A percentile compares a stretch with the other conserved stretches of the same genome.
Evolutionary conservation across 495 filamentous ascomycete genomes (phyloP).

Genomic region (Apodospora peruviana): DNA sequence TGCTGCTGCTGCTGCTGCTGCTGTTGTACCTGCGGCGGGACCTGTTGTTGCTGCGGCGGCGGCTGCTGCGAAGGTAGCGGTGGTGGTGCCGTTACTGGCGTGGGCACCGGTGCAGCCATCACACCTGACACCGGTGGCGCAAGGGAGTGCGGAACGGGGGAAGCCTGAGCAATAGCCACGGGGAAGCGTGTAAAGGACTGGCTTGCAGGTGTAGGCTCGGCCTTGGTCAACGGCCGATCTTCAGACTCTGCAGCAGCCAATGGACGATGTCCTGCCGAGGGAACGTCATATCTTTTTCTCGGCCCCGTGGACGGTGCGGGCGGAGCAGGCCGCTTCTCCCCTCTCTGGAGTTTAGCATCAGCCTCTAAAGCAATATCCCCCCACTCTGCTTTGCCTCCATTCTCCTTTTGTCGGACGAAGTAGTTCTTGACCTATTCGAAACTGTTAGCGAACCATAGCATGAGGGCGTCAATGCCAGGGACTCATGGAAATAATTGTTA

Average conservation of each 20-base stretch:
- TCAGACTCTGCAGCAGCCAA: conserved; percentile 53
- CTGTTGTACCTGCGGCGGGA: not conserved
- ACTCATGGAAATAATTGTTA: too few species aligned
- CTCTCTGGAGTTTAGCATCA: conserved; percentile 61
- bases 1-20: not conserved
- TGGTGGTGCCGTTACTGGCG: conserved; percentile 5
- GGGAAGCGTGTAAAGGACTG: conserved; percentile 36
- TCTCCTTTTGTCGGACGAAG: conserved; percentile 68
- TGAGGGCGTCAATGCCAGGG: too few species aligned
- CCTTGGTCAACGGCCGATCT: conserved; percentile 41
- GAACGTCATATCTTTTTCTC: conserved; percentile 42
- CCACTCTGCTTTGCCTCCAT: conserved; percentile 56
- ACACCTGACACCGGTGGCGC: conserved; percentile 13
- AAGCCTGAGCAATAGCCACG: conserved; percentile 33
- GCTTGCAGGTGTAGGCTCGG: conserved; percentile 24
- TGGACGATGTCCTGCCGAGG: conserved; percentile 53
- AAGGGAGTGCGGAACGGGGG: conserved; percentile 18
- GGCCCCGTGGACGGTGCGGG: conserved; percentile 50
- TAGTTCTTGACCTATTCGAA: conserved; percentile 79
- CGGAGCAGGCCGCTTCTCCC: conserved; percentile 69
- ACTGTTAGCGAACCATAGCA: conserved; percentile 21
- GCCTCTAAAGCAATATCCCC: conserved; percentile 63
- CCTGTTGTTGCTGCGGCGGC: not conserved
- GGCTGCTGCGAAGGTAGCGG: not conserved
- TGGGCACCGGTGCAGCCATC: conserved; percentile 11